Percentiles rank a stretch among this genome's conserved stretches.
phyloP scores from a whole-genome alignment of 139 green algal species.

The Chlamydomonas incerta region DNA sequence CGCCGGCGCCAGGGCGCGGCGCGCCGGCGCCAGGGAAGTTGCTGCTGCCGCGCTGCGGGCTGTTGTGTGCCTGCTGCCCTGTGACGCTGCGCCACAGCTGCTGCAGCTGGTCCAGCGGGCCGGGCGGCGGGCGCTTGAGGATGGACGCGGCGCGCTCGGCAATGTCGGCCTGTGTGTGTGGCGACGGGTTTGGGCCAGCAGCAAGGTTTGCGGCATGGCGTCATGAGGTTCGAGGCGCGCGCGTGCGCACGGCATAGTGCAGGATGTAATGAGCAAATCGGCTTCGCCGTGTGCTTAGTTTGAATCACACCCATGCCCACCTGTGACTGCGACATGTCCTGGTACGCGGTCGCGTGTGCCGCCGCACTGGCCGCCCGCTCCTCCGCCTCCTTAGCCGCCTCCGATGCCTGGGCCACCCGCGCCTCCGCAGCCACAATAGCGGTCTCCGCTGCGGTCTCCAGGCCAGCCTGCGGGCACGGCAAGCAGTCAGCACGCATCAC shows the following conservation, averaged over 20 bases:
- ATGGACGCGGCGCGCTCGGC: conserved; percentile 12
- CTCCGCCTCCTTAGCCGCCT: conserved; percentile 45
- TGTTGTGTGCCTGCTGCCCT: too few relatives aligned
- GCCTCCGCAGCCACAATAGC: conserved; percentile 45
- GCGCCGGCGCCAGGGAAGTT: not conserved
- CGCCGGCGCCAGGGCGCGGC: not conserved
- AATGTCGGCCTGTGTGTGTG: conserved; percentile 10
- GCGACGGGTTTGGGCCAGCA: too few relatives aligned
- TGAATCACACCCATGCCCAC: not conserved
- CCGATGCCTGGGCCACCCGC: conserved; percentile 19
- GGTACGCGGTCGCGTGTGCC: conserved; percentile 45
- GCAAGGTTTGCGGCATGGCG: too few relatives aligned
- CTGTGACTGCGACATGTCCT: conserved; percentile 44
- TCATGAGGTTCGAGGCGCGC: too few relatives aligned
- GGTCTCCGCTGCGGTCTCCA: conserved; percentile 22
- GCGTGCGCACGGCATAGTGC: too few relatives aligned
- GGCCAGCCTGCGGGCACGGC: conserved; percentile 8
- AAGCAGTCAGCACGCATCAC: not conserved
- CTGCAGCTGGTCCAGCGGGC: conserved; percentile 34
- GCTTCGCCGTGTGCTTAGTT: too few relatives aligned
- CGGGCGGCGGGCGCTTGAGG: not conserved
- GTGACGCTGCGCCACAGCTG: conserved; percentile 28
- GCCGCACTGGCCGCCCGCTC: conserved; percentile 38
- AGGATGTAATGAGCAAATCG: too few relatives aligned
- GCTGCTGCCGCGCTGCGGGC: not conserved